These are phyloP conservation scores for Beta vulgaris DNA, from an alignment of 148 eudicot genomes.

Conservation along the genomic window DNA sequence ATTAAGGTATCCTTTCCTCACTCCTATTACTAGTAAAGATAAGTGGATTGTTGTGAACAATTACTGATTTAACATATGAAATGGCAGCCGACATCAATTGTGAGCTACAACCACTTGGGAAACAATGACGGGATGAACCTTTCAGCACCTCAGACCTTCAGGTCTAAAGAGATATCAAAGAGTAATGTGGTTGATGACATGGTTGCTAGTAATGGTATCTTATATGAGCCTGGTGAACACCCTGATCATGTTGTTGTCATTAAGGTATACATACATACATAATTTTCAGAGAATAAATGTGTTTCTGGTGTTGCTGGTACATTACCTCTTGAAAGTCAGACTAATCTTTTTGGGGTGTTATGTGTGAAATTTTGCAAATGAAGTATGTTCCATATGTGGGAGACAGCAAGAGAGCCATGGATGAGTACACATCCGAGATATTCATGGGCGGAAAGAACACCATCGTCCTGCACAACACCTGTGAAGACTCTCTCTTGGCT, in stretches of 20 bases:
- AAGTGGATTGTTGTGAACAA: neutral
- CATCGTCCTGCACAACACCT: slow-evolving; percentile 92
- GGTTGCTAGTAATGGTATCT: slow-evolving; percentile 93
- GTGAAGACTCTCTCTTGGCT: slow-evolving; percentile 92
- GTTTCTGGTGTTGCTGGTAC: too few species aligned
- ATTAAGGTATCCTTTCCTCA: too few species aligned
- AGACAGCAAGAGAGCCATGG: slow-evolving; percentile 99
- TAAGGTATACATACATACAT: slow-evolving; percentile 64
- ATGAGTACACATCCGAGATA: slow-evolving; percentile 95
- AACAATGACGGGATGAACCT: slow-evolving; percentile 99
- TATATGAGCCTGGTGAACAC: slow-evolving; percentile 95
- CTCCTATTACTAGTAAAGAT: too few species aligned
- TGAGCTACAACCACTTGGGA: slow-evolving; percentile 98
- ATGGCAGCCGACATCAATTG: slow-evolving; percentile 91
- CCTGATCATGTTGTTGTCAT: slow-evolving; percentile 96
- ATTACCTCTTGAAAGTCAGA: neutral
- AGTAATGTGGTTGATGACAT: slow-evolving; percentile 99
- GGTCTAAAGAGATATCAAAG: slow-evolving; percentile 95
- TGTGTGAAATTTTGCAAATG: neutral
- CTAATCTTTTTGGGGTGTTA: neutral
- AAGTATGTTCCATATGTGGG: slow-evolving; percentile 98
- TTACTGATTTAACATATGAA: neutral
- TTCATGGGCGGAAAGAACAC: slow-evolving; percentile 96
- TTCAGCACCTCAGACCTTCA: slow-evolving; percentile 95
- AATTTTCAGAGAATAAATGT: neutral